Conservation (phyloP, 2,329 filamentous ascomycete species). For the Aspergillus nomiae region DNA sequence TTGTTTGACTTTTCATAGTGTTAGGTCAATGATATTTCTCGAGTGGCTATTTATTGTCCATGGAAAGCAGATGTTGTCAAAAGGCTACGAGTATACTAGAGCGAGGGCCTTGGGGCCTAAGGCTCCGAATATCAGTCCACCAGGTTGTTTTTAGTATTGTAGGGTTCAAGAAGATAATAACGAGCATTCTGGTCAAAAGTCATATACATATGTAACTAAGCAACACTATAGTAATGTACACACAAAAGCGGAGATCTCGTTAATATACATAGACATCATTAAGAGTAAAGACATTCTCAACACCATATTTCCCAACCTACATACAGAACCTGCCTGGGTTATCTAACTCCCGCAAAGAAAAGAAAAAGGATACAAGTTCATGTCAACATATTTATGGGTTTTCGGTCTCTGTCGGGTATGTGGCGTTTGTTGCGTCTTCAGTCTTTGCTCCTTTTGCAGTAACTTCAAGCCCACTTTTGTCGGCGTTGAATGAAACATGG, state of each 20-base stretch:
- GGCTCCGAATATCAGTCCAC: neutral
- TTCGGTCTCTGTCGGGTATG: slow-evolving; percentile 10
- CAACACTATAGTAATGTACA: slow-evolving; percentile 12
- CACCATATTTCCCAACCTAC: neutral
- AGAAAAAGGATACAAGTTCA: neutral
- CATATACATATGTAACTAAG: neutral
- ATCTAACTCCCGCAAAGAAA: neutral
- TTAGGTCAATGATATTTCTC: neutral
- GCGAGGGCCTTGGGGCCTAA: neutral
- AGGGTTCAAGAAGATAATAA: neutral
- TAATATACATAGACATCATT: slow-evolving; percentile 7
- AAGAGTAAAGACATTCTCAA: neutral
- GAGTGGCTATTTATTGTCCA: neutral
- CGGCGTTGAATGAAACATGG: slow-evolving; percentile 67
- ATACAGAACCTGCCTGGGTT: neutral
- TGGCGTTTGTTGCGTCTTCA: slow-evolving; percentile 20
- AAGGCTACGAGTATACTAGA: neutral
- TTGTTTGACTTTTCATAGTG: neutral
- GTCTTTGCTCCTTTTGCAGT: slow-evolving; percentile 20
- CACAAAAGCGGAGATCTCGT: slow-evolving; percentile 1
- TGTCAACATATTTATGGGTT: slow-evolving; percentile 7
- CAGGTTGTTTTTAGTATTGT: neutral
- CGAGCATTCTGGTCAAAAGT: neutral
- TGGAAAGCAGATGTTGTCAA: neutral
- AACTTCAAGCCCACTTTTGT: slow-evolving; percentile 61